phyloP scores from a whole-genome alignment of 2,329 filamentous ascomycete genomes.

The Albophoma yamanashiensis region DNA sequence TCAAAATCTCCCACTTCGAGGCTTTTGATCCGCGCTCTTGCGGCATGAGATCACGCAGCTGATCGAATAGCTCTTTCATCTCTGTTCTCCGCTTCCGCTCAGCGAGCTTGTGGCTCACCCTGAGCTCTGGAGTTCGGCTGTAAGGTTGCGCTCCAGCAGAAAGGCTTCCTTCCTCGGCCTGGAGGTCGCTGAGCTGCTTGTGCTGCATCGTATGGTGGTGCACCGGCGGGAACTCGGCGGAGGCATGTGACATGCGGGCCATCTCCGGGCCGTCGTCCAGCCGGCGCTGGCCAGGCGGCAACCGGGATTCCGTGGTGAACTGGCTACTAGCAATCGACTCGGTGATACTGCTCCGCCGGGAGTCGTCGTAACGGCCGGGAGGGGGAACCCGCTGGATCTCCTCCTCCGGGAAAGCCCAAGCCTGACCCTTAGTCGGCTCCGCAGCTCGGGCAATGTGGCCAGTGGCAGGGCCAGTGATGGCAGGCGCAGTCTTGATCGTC shows the following conservation, averaged over 20 bases:
- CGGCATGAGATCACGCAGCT: conserved; percentile 66
- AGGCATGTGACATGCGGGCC: conserved; percentile 36
- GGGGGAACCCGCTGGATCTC: conserved; percentile 42
- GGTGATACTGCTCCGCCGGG: conserved; percentile 64
- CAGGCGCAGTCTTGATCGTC: conserved; percentile 56
- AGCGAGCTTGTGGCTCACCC: conserved; percentile 76
- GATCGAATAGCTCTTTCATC: conserved; percentile 82
- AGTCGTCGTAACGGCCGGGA: conserved; percentile 43
- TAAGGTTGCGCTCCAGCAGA: conserved; percentile 58
- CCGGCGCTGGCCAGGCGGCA: conserved; percentile 61
- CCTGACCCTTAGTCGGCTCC: conserved; percentile 71
- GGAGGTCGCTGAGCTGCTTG: conserved; percentile 57
- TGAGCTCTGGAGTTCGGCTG: conserved; percentile 70
- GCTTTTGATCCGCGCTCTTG: conserved; percentile 76
- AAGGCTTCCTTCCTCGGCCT: conserved; percentile 43
- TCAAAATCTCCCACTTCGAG: conserved; percentile 82
- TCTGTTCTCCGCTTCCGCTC: conserved; percentile 76
- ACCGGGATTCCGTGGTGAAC: conserved; percentile 61
- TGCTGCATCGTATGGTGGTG: conserved; percentile 73
- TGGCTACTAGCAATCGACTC: conserved; percentile 73
- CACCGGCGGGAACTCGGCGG: conserved; percentile 44
- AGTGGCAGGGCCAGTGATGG: conserved; percentile 61
- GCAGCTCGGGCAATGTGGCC: conserved; percentile 59
- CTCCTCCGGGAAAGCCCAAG: conserved; percentile 75
- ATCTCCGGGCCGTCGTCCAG: conserved; percentile 53